phyloP scores from a whole-genome alignment of 306 rosid genomes.

The Crataegus laevigata region DNA sequence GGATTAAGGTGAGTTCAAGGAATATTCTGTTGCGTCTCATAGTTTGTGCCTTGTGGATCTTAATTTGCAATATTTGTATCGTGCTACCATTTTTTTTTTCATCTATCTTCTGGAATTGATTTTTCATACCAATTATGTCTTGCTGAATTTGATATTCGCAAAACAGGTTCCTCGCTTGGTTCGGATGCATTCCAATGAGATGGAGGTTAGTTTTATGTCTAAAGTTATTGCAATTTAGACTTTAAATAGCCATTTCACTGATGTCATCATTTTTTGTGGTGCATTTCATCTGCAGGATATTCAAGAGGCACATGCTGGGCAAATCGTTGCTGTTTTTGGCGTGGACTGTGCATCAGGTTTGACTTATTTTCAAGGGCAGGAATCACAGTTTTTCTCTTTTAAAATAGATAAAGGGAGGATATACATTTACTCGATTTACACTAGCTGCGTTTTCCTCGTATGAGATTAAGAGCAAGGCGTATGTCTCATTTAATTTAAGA shows the following conservation, averaged over 20 bases:
- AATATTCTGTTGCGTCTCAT: background rate
- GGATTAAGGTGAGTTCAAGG: constrained; percentile 57
- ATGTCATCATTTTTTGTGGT: background rate
- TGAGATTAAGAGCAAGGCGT: constrained; percentile 3
- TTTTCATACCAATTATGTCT: background rate
- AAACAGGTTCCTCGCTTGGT: constrained; percentile 94
- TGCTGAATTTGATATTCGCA: constrained; percentile 10
- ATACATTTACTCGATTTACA: background rate
- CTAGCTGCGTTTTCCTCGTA: background rate
- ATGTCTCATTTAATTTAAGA: background rate
- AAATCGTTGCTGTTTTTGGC: constrained; percentile 97
- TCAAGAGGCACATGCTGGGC: constrained; percentile 97
- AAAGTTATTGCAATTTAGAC: background rate
- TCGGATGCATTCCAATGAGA: constrained; percentile 92
- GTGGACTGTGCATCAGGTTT: constrained; percentile 99
- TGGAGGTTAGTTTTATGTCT: constrained; percentile 64
- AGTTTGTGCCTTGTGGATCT: background rate
- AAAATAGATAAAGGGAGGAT: background rate
- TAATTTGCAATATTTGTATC: background rate
- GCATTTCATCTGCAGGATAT: constrained; percentile 56
- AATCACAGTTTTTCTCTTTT: background rate
- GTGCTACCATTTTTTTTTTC: background rate
- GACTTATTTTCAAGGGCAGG: constrained; percentile 14
- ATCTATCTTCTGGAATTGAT: background rate
- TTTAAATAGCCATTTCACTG: background rate